Percentiles rank a stretch among this genome's conserved stretches.
Conservation (phyloP, 116 monocot species). For the Iris pallida region DNA sequence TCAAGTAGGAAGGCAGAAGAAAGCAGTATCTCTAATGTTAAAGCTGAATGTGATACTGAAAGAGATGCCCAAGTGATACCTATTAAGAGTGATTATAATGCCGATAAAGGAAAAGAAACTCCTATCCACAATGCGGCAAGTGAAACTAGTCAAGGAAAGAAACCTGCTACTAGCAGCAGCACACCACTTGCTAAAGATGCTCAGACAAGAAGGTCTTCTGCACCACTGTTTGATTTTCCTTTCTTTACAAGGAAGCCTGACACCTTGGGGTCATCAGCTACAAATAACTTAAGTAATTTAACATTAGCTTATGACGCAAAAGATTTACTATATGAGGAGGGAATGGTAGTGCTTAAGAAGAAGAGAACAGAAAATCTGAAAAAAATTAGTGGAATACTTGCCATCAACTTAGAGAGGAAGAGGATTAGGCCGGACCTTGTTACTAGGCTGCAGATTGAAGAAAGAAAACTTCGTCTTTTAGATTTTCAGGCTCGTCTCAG, state of each 20-base stretch:
- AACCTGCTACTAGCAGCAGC: slow-evolving; percentile 22
- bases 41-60: slow-evolving; percentile 72
- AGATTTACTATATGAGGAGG: slow-evolving; percentile 80
- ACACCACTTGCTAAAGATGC: slow-evolving; percentile 35
- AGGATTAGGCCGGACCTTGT: slow-evolving; percentile 83
- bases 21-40: slow-evolving; percentile 25
- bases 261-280: slow-evolving; percentile 25
- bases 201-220: slow-evolving; percentile 62
- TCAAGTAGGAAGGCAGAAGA: slow-evolving; percentile 37
- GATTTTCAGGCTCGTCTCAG: slow-evolving; percentile 78
- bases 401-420: slow-evolving; percentile 72
- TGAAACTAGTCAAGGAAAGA: slow-evolving; percentile 45
- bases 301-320: slow-evolving; percentile 64
- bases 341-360: slow-evolving; percentile 51
- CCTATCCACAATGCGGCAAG: slow-evolving; percentile 20
- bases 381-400: slow-evolving; percentile 69
- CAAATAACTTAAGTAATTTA: slow-evolving; percentile 50
- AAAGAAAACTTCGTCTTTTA: slow-evolving; percentile 80
- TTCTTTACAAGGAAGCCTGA: slow-evolving; percentile 70
- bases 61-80: slow-evolving; percentile 24
- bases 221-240: slow-evolving; percentile 89
- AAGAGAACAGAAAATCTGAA: slow-evolving; percentile 65
- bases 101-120: slow-evolving; percentile 41
- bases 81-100: slow-evolving; percentile 33
- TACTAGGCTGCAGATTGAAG: slow-evolving; percentile 79